Base-by-base conservation (phyloP, 306 rosid species). In the Prunus padus region DNA sequence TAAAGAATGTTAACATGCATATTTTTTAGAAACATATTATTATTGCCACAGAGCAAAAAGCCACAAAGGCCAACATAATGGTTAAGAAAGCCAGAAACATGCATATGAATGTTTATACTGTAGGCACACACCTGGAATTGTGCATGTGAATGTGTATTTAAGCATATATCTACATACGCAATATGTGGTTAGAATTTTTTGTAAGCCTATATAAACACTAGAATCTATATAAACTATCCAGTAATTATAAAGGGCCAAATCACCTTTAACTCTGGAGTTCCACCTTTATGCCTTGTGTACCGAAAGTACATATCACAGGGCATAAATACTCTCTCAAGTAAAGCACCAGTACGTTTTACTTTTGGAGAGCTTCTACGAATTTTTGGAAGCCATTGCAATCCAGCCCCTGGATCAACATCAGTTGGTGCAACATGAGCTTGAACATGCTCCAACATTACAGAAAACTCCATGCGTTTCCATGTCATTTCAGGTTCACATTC, bases 361-460 rank as follows among this genome's bases (percentile, higher is more conserved):
- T 96, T 92, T 31, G 99, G 99, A 76, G 99, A 96, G 85, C 90
- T 96, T 87, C 88, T 86, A 62, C 83, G 90, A 86, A 96, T 90
- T 87, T 89, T 87, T 1, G 98, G 99, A 79, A 96, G 99, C 99
- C 99, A 96, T 85, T 96, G 99, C 84, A 96, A 78, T 71, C 99
- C 99, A 80, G 99, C 99, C 66, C 99, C 99, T 30, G 93, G 99
- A 86, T 96, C 99, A 87, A 96, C 97, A 88, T 96, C 99, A 52
- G 99, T 96, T 45, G 99, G 99, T 20, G 99, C 99, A 75, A 96
- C 99, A 88, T 96, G 99, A 81, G 99, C 99, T 83, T 96, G 98
- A 57, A 96, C 99, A 42, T 92, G 90, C 88, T 92, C 96, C 87
- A 96, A 81, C 99, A 96, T 92, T 73, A 92, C 99, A 59, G 99